Conservation (phyloP, 805 yeast species). For the Barnettozyma vustinii region DNA sequence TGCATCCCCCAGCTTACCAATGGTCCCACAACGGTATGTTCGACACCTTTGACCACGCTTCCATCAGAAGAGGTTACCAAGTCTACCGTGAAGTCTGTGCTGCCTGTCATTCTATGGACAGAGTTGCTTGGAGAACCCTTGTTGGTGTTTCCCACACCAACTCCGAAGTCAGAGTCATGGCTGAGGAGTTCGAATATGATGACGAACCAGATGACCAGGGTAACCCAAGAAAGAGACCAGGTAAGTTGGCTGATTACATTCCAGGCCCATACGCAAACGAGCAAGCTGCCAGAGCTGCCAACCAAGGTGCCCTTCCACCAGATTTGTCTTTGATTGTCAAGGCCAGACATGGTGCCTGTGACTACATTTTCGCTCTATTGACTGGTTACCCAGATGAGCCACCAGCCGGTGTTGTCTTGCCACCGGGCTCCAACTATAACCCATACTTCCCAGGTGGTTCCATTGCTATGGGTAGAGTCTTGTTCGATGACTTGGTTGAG, state of each 20-base stretch:
- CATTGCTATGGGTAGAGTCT: conserved; percentile 98
- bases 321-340: conserved; percentile 94
- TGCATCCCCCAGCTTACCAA: conserved; percentile 87
- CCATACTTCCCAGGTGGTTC: conserved; percentile 99
- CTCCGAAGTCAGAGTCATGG: conserved; percentile 85
- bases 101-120: conserved; percentile 94
- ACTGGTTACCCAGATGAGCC: conserved; percentile 99
- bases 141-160: conserved; percentile 95
- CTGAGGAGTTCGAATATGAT: conserved; percentile 95
- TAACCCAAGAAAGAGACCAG: conserved; percentile 95
- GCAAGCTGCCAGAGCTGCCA: conserved; percentile 99
- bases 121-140: conserved; percentile 97
- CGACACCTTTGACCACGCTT: conserved; percentile 86
- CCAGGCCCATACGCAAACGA: conserved; percentile 97
- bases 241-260: conserved; percentile 92
- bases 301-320: conserved; percentile 98
- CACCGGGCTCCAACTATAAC: conserved; percentile 95
- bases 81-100: conserved; percentile 99
- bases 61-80: conserved; percentile 98
- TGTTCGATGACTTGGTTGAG: conserved; percentile 96
- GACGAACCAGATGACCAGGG: conserved; percentile 99
- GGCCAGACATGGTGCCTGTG: conserved; percentile 98
- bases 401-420: conserved; percentile 93
- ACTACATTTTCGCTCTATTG: conserved; percentile 88
- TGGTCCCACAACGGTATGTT: conserved; percentile 96